A percentile compares a stretch with the other conserved stretches of the same genome.
Evolutionary conservation across 805 yeast species (phyloP).

Genomic region (Suhomyces canberraensis): DNA sequence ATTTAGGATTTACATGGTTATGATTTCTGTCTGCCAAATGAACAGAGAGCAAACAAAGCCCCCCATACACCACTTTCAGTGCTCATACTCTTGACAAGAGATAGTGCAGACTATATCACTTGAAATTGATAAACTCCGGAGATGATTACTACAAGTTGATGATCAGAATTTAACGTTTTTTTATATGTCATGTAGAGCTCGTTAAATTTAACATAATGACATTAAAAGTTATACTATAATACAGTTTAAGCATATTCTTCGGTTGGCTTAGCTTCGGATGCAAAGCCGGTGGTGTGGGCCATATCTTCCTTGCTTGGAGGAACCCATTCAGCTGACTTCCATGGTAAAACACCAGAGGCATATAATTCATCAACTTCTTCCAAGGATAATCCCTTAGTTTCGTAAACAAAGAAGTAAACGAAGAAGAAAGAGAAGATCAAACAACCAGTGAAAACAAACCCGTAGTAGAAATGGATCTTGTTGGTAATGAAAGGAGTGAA

Average conservation of each 20-base stretch:
- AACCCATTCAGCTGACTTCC: slow-evolving; percentile 46
- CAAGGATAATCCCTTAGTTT: slow-evolving; percentile 75
- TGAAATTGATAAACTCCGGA: too few species aligned
- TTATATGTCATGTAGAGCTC: too few species aligned
- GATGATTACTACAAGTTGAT: too few species aligned
- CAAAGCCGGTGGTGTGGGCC: slow-evolving; percentile 39
- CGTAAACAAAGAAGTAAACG: slow-evolving; percentile 68
- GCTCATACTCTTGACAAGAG: too few species aligned
- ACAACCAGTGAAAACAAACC: slow-evolving; percentile 65
- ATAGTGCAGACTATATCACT: too few species aligned
- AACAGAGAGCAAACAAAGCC: too few species aligned
- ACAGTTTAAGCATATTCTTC: slow-evolving; percentile 22
- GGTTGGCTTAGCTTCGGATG: slow-evolving; percentile 30
- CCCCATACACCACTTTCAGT: too few species aligned
- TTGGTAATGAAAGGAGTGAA: slow-evolving; percentile 63
- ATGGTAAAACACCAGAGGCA: slow-evolving; percentile 34
- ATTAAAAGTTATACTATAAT: too few species aligned
- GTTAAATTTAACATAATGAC: too few species aligned
- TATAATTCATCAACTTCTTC: slow-evolving; percentile 79
- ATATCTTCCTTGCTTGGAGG: slow-evolving; percentile 41
- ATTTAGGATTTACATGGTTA: too few species aligned
- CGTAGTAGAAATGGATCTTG: slow-evolving; percentile 60
- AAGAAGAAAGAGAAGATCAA: slow-evolving; percentile 60
- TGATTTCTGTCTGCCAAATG: too few species aligned
- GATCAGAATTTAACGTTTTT: too few species aligned